Evolutionary conservation across 208 protist species (phyloP), one percentile per base, ranked within the genome.

Genomic region (Acanthamoeba healyi): DNA sequence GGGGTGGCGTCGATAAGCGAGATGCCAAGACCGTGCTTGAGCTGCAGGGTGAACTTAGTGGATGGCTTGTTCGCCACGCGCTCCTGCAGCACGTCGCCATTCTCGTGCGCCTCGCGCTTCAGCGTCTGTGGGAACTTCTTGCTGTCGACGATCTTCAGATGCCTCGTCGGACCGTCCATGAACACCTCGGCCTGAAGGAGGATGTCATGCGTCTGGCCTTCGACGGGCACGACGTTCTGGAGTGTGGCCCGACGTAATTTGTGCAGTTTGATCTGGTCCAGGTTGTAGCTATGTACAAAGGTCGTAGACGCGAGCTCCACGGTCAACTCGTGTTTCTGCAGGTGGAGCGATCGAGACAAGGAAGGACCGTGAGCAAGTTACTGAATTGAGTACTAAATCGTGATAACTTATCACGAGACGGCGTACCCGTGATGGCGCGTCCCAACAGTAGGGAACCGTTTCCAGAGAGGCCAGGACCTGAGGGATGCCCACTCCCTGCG

Each of bases 261-360:
- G 51, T 89, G 82, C 46, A 70, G 49, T n/a, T 89, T 89, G 49
- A 89, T 89, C 42, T 89, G 82, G 42, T 89, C 82, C 58, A 89
- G 34, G 58, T 89, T 89, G n/a, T 89, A 89, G 58, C 82, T 89
- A 12, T 44, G 42, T 44, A 65, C 49, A 89, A 67, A 89, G 29
- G 51, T 65, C 19, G 58, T 89, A 22, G 32, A 40, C 12, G 29
- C 51, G 15, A 89, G 49, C 82, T 89, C 82, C 82, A 89, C 82
- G 5, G 49, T 89, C 26, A 89, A 40, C 49, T 89, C 82, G 58
- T 89, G 82, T 89, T 89, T 89, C 82, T 89, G 82, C 32, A 17
- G 32, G 32, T n/a, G 32, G 19, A 79, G 40, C 9, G 72, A 54
- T 42, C 19, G 56, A 29, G 12, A 12, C 9, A 67, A 17, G 36